Evolutionary conservation across 345 rosid species (phyloP).

Genomic region (Raphanus sativus): DNA sequence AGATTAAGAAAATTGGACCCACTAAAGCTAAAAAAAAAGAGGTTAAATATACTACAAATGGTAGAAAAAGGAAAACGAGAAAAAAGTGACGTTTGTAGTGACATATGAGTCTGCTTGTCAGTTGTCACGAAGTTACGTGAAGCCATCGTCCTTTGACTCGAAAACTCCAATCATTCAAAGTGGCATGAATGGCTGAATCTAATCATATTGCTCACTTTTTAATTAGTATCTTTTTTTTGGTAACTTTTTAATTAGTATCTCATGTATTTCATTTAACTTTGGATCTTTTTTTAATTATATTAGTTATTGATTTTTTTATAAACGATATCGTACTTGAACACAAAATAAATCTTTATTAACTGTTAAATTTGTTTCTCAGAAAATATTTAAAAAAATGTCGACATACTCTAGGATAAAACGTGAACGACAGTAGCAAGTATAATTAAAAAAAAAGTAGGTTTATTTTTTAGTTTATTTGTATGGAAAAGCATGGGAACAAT

Average conservation of each 20-base stretch:
- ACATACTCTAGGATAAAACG: too few species aligned
- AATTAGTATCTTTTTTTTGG: not conserved
- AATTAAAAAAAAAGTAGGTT: too few species aligned
- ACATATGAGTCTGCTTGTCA: conserved; percentile 5
- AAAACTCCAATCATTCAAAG: conserved; percentile 2
- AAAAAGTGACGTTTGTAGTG: conserved; percentile 32
- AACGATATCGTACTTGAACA: too few species aligned
- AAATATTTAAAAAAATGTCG: too few species aligned
- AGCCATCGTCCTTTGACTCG: conserved; percentile 23
- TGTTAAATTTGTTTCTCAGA: too few species aligned
- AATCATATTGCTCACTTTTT: not conserved
- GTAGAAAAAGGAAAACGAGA: not conserved
- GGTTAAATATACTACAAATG: not conserved
- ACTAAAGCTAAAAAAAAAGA: not conserved
- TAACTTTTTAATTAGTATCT: not conserved
- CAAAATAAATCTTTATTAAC: too few species aligned
- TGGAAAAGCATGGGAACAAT: too few species aligned
- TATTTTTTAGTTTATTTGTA: too few species aligned
- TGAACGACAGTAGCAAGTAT: too few species aligned
- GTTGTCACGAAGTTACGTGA: conserved; percentile 18
- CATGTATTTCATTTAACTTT: too few species aligned
- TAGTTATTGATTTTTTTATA: too few species aligned
- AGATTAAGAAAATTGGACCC: not conserved
- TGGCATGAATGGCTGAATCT: conserved; percentile 14
- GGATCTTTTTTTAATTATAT: too few species aligned